Base-by-base conservation (phyloP, 208 protist genomes). In the Leishmania tarentolae region DNA sequence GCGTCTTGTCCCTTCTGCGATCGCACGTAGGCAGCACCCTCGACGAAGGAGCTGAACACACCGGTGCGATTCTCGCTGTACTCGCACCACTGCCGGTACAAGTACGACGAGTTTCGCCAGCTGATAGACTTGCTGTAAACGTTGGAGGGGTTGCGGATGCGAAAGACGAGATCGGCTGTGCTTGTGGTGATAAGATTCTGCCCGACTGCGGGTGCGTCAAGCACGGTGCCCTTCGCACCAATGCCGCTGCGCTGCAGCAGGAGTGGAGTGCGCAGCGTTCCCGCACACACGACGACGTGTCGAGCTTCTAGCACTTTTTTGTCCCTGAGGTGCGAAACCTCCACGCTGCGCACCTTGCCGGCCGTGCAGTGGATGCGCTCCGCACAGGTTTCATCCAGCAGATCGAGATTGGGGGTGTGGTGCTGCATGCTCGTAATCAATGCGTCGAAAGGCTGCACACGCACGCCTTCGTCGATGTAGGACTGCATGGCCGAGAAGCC, bases 181-280 rank as follows among this genome's bases (percentile, higher is more conserved):
- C 52, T 82, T 63, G 84, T 82, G 42, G 90, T 86, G 82, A 95
- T 94, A 31, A 96, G 84, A 71, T 96, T 93, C 59, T 87, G 73
- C 6, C 91, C 93, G 7, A 94, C 89, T 15, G 61, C 79, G 3
- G 85, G 83, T 2, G 85, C 52, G 61, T 94, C 86, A n/a, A 78
- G 77, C 9, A 93, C 88, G 21, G 57, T 28, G 19, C 90, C 92
- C 13, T 63, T 63, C 24, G 82, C 65, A 17, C 88, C 88, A 6
- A 96, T 77, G 56, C 92, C 92, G 71, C 92, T 96, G 40, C 86
- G 89, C 79, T 85, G 81, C 59, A 96, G 82, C 76, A 96, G 75
- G 80, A 87, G 89, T 7, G 90, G 89, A 24, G 82, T 89, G 63
- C 90, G 89, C 69, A 94, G 70, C 21, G 89, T 82, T 13, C 92